These are phyloP conservation scores for Ormosia semicastrata DNA, from an alignment of 306 rosid species.

Conservation along the genomic window DNA sequence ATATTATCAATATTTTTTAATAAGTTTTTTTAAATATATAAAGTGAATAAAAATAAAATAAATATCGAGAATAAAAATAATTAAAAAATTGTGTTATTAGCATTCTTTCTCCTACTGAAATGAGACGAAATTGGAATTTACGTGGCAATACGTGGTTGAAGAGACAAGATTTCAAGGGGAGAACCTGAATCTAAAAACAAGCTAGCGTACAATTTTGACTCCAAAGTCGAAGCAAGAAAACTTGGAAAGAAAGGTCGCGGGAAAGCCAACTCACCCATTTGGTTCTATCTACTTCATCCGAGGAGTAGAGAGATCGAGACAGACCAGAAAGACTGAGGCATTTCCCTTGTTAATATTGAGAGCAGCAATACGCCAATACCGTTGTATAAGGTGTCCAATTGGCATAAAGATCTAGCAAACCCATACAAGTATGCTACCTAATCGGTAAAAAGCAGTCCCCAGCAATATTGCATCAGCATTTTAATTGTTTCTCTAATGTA, in stretches of 20 bases:
- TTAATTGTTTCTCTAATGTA: neutral
- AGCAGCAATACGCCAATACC: no score
- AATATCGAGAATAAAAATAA: no score
- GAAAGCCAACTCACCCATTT: neutral
- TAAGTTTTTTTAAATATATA: no score
- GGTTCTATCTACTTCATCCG: neutral
- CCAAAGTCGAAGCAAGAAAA: constrained; percentile 1
- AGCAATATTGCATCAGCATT: neutral
- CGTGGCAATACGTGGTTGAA: neutral
- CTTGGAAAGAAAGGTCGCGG: neutral
- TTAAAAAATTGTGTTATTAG: no score
- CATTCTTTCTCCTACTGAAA: neutral
- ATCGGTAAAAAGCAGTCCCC: neutral
- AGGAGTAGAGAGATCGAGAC: neutral
- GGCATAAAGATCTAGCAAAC: no score
- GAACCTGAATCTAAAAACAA: neutral
- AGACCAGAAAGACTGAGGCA: neutral
- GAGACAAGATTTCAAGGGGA: neutral
- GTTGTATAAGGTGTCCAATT: no score
- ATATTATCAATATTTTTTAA: no score
- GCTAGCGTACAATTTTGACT: neutral
- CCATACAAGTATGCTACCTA: neutral
- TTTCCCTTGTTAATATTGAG: neutral
- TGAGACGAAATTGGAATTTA: neutral
- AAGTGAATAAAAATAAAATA: no score